Evolutionary conservation across 352 stramenopile species (phyloP), one percentile per base, ranked within the genome.

Genomic region (Globisporangium recalcitrans): DNA sequence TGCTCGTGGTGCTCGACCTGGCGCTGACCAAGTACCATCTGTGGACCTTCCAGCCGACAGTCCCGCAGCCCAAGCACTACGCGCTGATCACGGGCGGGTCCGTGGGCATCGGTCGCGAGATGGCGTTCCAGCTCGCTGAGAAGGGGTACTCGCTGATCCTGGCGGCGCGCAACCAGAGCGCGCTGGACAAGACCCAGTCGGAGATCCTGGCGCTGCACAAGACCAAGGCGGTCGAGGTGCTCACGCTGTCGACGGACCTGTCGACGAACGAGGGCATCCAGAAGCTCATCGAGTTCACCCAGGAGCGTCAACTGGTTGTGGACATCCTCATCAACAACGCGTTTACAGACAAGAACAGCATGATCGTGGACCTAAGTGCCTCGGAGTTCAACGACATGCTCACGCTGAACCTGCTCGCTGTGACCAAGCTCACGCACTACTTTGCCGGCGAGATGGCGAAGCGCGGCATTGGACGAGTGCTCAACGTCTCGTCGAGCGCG

Each of bases 81-180:
- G 75, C 75, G 49, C 69, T 93, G 6, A 58, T 93, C 52, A 92
- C 80, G 4, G 86, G 85, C 21, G 85, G 84, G 36, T 79, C 82
- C 6, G 76, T 74, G 13, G 86, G 86, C 19, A 69, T 95, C 24
- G 86, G 86, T 27, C 70, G 72, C 26, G 85, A 90, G 60, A 85
- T 88, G 56, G 82, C 78, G 21, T 87, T 74, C 46, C 59, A 75
- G 64, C 73, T 95, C 14, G 80, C 81, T 9, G 76, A 78, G 46
- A 80, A 85, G 38, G 76, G 81, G 19, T 74, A 77, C 65, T 85
- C 80, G 27, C 62, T 95, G n/a, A 59, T 93, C 21, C 60, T 93
- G 1, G 70, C 70, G 31, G 85, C 70, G 0, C 69, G 82, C 10
- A 78, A 68, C 16, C 66, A 75, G 29, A 60, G 75, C 4, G 71